Evolutionary conservation across 345 rosid genomes (phyloP).

Genomic region (Brassica cretica): DNA sequence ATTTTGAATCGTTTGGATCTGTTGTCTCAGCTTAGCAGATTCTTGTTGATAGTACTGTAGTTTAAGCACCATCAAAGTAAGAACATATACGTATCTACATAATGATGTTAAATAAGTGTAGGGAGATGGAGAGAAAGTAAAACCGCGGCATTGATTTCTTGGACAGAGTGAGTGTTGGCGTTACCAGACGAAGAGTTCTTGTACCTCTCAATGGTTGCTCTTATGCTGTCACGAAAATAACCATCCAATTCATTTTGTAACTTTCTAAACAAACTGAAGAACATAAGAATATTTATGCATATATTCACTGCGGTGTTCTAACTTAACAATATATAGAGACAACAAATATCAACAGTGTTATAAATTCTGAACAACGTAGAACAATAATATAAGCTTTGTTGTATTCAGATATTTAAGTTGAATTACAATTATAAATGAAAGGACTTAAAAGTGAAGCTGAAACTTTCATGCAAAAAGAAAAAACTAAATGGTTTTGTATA

Average conservation of each 20-base stretch:
- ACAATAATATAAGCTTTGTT: background rate
- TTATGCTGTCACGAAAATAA: slow-evolving; percentile 55
- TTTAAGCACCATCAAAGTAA: background rate
- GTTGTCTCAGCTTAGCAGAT: slow-evolving; percentile 89
- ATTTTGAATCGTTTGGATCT: slow-evolving; percentile 88
- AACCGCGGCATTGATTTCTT: slow-evolving; percentile 98
- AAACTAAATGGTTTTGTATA: background rate
- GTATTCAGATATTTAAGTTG: background rate
- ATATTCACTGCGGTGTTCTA: background rate
- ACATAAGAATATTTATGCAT: slow-evolving; percentile 4
- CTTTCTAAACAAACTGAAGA: background rate
- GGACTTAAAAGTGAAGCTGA: slow-evolving; percentile 3
- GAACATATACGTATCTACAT: background rate
- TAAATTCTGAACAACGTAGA: background rate
- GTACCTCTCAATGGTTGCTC: slow-evolving; percentile 87
- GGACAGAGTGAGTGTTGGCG: slow-evolving; percentile 56
- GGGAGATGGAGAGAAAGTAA: background rate
- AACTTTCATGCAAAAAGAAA: background rate
- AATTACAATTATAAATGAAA: background rate
- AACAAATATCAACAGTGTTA: background rate
- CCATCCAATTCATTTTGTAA: background rate
- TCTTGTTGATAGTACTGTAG: slow-evolving; percentile 93
- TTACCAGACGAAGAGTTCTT: slow-evolving; percentile 81
- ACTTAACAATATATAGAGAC: background rate
- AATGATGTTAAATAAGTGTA: background rate